A percentile compares a stretch with the other conserved stretches of the same genome.
phyloP scores from a whole-genome alignment of 1,139 yeast species.

The Suhomyces coccinellae region DNA sequence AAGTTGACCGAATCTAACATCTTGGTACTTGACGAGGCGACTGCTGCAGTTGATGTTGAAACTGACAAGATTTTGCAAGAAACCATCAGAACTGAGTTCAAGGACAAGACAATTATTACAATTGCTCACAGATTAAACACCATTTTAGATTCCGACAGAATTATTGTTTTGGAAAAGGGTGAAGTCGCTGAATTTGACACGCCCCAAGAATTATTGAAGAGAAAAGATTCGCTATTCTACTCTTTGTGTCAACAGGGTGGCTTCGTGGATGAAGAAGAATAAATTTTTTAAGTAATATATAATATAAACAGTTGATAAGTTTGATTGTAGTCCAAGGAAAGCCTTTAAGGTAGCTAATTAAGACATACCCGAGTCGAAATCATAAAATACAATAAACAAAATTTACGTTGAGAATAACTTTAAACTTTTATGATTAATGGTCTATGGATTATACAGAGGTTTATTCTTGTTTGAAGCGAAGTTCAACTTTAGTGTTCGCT shows the following conservation, averaged over 20 bases:
- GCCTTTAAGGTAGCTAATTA: no score
- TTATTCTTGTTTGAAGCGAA: neutral
- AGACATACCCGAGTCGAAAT: no score
- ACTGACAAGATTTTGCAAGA: constrained; percentile 86
- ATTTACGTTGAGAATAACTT: no score
- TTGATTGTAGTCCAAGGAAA: no score
- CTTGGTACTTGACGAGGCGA: constrained; percentile 89
- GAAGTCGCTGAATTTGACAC: constrained; percentile 83
- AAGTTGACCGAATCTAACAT: constrained; percentile 64
- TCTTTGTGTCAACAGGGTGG: constrained; percentile 75
- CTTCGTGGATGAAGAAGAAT: constrained; percentile 30
- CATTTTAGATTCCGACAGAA: constrained; percentile 86
- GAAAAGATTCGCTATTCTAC: constrained; percentile 71
- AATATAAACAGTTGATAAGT: no score
- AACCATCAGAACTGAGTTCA: constrained; percentile 82
- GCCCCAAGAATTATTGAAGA: constrained; percentile 66
- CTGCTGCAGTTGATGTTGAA: constrained; percentile 96
- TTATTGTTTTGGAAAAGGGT: constrained; percentile 85
- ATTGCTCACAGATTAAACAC: constrained; percentile 96
- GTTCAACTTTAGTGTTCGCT: constrained; percentile 56
- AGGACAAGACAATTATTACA: constrained; percentile 85
- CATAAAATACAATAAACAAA: no score
- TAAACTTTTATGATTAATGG: no score
- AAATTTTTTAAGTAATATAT: neutral
- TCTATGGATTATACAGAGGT: no score